Evolutionary conservation across 352 stramenopile genomes (phyloP).

Genomic region (Globisporangium polare): DNA sequence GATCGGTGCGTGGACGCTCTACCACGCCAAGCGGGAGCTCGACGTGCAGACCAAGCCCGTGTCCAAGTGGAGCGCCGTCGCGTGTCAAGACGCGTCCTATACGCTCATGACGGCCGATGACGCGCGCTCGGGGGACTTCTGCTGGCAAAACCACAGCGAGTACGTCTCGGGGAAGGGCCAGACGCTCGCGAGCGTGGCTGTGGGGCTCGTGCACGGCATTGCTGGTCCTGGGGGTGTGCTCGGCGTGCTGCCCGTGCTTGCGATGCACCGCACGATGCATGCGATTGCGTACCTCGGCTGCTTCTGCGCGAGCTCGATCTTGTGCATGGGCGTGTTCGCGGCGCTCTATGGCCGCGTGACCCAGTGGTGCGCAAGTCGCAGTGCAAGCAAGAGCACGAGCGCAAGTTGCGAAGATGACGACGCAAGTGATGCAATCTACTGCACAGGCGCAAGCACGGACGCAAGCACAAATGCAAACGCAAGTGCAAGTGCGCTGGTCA

Average conservation of each 20-base stretch:
- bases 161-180: conserved; percentile 17
- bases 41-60: conserved; percentile 21
- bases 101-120: conserved; percentile 22
- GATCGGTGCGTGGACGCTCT: conserved; percentile 51
- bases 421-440: conserved; percentile 8
- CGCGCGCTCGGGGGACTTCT: neutral
- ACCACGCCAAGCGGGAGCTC: conserved; percentile 34
- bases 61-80: conserved; percentile 46
- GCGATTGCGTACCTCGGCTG: conserved; percentile 77
- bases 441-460: neutral
- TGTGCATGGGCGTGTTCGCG: conserved; percentile 88
- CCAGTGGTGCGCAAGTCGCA: conserved; percentile 16
- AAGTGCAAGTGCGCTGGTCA: conserved; percentile 11
- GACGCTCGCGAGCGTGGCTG: conserved; percentile 28
- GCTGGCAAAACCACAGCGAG: conserved; percentile 17
- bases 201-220: conserved; percentile 88
- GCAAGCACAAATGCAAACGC: neutral
- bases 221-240: conserved; percentile 71
- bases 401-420: conserved; percentile 7
- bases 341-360: conserved; percentile 75
- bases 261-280: conserved; percentile 43
- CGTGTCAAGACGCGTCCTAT: conserved; percentile 59
- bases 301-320: conserved; percentile 83
- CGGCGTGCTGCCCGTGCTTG: conserved; percentile 82
- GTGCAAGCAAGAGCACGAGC: neutral